These are phyloP conservation scores for Wickerhamiella domercqiae DNA, from an alignment of 805 yeast species.

Conservation along the genomic window DNA sequence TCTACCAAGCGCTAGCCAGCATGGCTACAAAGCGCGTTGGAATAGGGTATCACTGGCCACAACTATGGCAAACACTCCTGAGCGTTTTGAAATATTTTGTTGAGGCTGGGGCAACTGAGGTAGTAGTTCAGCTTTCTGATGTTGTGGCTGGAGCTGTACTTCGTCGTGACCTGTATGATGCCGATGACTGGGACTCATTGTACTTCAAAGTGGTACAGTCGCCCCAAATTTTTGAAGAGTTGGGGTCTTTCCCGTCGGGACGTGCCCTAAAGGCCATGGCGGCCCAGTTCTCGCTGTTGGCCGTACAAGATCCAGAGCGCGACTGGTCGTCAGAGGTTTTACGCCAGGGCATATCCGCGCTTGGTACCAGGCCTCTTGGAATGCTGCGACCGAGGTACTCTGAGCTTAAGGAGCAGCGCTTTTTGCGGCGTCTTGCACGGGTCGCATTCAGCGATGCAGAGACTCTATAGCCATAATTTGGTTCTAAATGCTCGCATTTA, in stretches of 20 bases:
- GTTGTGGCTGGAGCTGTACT: conserved; percentile 20
- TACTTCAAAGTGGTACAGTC: conserved; percentile 21
- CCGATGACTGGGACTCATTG: conserved; percentile 21
- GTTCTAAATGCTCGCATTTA: too few species aligned
- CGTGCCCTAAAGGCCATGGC: conserved; percentile 16
- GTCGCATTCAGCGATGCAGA: conserved; percentile 3
- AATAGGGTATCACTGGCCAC: conserved; percentile 25
- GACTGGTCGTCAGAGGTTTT: conserved; percentile 4
- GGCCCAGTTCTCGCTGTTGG: conserved; percentile 15
- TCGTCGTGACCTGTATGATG: conserved; percentile 22
- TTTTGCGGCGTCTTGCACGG: conserved; percentile 6
- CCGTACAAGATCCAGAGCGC: background rate
- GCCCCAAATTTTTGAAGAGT: conserved; percentile 16
- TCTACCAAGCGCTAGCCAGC: conserved; percentile 16
- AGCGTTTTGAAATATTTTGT: conserved; percentile 19
- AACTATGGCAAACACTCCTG: conserved; percentile 24
- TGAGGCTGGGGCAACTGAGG: background rate
- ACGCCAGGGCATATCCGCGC: conserved; percentile 16
- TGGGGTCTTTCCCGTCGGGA: conserved; percentile 12
- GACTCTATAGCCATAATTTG: background rate
- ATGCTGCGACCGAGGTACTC: background rate
- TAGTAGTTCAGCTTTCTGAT: conserved; percentile 12
- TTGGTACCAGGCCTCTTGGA: conserved; percentile 1
- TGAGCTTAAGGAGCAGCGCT: conserved; percentile 4
- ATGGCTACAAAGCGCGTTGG: conserved; percentile 1